Evolutionary conservation across 805 yeast genomes (phyloP), one percentile per base, ranked within the genome.

Genomic region (Helenozyma rhizophorensis): DNA sequence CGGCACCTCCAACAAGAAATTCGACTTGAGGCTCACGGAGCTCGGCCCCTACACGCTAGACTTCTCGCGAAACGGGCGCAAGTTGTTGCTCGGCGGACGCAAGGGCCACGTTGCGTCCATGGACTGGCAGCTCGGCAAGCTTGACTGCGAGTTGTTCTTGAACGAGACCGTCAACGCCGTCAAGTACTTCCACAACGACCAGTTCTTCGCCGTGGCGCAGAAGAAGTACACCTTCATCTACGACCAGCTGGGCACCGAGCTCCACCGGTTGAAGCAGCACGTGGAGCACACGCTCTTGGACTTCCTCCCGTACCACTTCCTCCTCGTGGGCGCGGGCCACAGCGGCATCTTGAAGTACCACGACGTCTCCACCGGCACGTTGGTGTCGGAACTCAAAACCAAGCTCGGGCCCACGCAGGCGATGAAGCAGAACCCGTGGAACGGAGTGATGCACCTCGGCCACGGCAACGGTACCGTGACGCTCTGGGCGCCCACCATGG

Each of bases 81-180:
- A 81, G 42, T 57, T 93, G 30, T 68, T 93, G 22, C 64, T 93
- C 14, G 93, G 89, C 9, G 99, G 99, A 13, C 70, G 71, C 29
- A 87, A 86, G 55, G 99, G 99, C 3, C 98, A 93, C 65, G 78
- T 93, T 32, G 97, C 98, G 0, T 77, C 93, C 2, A 81, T 93
- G 69, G 96, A 93, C 62, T 93, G 98, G 97, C 77, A 94, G 54
- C 76, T 78, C 24, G 97, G 97, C 10, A 69, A 66, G 24, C 62
- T 90, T 21, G 81, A 78, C 40, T 79, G 94, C 27, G 99, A 93
- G 57, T 58, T 93, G 34, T 77, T 85, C 51, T 65, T 93, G 14
- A 80, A 83, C 50, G 99, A 93, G 61, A 87, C 97, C 0, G 86
- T 89, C 9, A 76, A 85, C 51, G 93, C 89, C 2, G 96, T 89